Evolutionary conservation across 2,329 filamentous ascomycete genomes (phyloP).

Genomic region (Pseudocercospora musae): DNA sequence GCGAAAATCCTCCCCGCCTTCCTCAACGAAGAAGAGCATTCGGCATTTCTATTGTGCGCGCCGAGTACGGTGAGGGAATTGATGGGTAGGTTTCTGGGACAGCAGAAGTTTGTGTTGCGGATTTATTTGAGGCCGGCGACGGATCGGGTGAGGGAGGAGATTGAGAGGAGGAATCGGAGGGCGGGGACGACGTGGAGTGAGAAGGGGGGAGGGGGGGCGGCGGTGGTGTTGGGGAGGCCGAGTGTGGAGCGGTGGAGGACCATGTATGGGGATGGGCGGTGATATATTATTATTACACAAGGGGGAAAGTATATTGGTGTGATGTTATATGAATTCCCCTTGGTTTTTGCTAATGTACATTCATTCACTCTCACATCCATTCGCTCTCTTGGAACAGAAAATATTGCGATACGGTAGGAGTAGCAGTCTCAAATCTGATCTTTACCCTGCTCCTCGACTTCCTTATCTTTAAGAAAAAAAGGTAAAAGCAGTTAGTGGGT

Average conservation of each 20-base stretch:
- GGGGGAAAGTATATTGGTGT: no score
- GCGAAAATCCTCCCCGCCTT: no score
- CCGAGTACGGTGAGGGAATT: background rate
- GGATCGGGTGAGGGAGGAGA: background rate
- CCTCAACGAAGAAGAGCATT: no score
- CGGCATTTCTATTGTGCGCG: background rate
- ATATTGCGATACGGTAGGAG: no score
- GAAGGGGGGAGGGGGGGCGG: no score
- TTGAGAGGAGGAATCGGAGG: background rate
- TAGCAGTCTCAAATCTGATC: slow-evolving; percentile 9
- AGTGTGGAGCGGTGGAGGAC: background rate
- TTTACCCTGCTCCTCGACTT: slow-evolving; percentile 3
- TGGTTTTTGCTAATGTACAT: background rate
- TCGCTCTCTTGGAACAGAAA: no score
- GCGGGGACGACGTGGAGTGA: background rate
- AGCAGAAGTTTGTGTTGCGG: background rate
- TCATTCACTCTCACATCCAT: no score
- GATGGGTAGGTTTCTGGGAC: background rate
- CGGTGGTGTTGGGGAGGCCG: background rate
- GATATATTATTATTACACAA: no score
- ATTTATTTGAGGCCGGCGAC: background rate
- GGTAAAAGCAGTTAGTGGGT: slow-evolving; percentile 12
- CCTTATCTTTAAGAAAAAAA: background rate
- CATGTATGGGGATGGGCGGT: background rate
- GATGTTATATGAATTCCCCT: no score